Conservation (phyloP, 371 early-diverging fungal species). For the Smittium mucronatum region DNA sequence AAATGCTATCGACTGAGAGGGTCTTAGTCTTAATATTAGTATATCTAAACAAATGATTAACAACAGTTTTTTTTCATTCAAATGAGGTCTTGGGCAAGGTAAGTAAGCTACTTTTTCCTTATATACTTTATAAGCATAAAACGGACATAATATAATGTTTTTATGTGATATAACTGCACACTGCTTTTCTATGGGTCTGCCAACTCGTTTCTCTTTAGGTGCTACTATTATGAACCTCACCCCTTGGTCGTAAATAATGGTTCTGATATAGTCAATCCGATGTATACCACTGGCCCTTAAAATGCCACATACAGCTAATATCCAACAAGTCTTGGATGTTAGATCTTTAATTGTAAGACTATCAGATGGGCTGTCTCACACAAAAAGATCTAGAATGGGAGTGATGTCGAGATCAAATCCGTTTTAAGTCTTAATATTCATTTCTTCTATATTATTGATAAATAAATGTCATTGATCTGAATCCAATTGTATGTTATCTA, state of each 20-base stretch:
- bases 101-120: background rate
- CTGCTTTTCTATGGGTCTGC: background rate
- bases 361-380: too few species aligned
- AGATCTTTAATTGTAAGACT: background rate
- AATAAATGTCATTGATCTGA: background rate
- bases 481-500: background rate
- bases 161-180: background rate
- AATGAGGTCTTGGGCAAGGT: background rate
- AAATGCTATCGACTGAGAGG: background rate
- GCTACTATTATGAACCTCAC: background rate
- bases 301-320: constrained; percentile 1
- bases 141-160: background rate
- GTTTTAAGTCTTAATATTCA: background rate
- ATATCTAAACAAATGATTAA: background rate
- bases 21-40: background rate
- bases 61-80: background rate
- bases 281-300: background rate
- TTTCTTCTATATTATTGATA: background rate
- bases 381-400: background rate
- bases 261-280: background rate
- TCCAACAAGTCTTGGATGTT: background rate
- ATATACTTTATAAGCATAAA: background rate
- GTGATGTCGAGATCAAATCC: background rate
- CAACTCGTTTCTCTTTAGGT: background rate
- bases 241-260: background rate